These are phyloP conservation scores for Metarhizium brunneum DNA, from an alignment of 2,329 filamentous ascomycete genomes.

Conservation along the genomic window DNA sequence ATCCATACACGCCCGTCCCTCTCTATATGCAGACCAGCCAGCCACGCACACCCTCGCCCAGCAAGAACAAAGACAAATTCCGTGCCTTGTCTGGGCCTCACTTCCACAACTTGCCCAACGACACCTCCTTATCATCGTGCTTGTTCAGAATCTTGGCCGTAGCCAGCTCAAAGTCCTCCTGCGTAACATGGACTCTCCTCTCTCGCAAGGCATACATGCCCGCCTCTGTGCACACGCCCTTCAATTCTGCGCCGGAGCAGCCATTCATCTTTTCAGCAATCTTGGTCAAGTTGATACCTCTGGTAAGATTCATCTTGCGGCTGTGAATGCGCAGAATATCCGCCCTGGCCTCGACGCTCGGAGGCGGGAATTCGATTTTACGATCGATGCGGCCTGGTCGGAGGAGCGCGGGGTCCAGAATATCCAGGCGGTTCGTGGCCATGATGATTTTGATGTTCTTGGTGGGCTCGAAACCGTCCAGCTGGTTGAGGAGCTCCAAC, in stretches of 20 bases:
- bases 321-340: slow-evolving; percentile 98
- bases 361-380: slow-evolving; percentile 98
- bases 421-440: slow-evolving; percentile 97
- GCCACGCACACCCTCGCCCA: neutral
- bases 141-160: slow-evolving; percentile 99
- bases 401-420: slow-evolving; percentile 87
- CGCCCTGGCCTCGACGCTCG: slow-evolving; percentile 89
- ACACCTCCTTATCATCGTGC: slow-evolving; percentile 96
- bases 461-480: slow-evolving; percentile 96
- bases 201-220: slow-evolving; percentile 97
- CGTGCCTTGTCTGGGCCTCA: slow-evolving; percentile 13
- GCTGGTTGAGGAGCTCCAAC: slow-evolving; percentile 95
- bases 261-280: slow-evolving; percentile 99
- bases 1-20: slow-evolving; percentile 23
- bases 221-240: slow-evolving; percentile 97
- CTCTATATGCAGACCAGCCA: slow-evolving; percentile 12
- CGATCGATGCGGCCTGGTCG: slow-evolving; percentile 96
- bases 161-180: slow-evolving; percentile 97
- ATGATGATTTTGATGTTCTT: slow-evolving; percentile 99
- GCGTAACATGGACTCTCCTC: slow-evolving; percentile 92
- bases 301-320: slow-evolving; percentile 95
- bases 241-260: slow-evolving; percentile 92
- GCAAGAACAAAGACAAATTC: slow-evolving; percentile 4
- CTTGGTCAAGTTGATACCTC: slow-evolving; percentile 95
- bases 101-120: slow-evolving; percentile 71